Evolutionary conservation across 495 filamentous ascomycete species (phyloP).

Genomic region (Penicillium lividum): DNA sequence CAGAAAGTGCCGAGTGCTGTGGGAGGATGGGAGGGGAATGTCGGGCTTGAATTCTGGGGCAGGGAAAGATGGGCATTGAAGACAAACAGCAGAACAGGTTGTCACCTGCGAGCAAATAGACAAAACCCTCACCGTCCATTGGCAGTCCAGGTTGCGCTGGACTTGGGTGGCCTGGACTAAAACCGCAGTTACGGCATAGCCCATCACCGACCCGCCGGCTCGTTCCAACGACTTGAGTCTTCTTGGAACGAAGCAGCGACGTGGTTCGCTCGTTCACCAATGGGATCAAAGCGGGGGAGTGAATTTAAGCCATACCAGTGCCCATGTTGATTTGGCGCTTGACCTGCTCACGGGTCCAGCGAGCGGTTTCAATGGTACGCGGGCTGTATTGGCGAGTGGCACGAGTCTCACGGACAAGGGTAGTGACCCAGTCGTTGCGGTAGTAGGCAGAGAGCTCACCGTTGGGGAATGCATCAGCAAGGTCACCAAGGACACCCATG

Average conservation of each 20-base stretch:
- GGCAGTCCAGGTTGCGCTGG: conserved; percentile 10
- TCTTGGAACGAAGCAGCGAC: conserved; percentile 6
- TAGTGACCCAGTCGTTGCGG: conserved; percentile 85
- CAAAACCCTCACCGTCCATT: conserved; percentile 6
- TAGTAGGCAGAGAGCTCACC: conserved; percentile 83
- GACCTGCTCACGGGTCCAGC: conserved; percentile 96
- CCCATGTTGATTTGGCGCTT: conserved; percentile 75
- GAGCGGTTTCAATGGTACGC: conserved; percentile 89
- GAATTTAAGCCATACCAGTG: conserved; percentile 41
- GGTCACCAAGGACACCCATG: conserved; percentile 91
- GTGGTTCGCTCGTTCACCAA: conserved; percentile 6
- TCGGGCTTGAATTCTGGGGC: conserved; percentile 5
- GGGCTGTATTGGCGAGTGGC: conserved; percentile 77
- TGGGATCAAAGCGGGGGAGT: conserved; percentile 11
- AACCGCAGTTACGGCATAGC: not conserved
- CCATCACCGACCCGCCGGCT: not conserved
- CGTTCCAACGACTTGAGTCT: not conserved
- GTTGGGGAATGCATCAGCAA: conserved; percentile 89
- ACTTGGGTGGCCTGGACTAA: not conserved
- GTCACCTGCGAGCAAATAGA: not conserved
- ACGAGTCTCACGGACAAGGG: conserved; percentile 83
- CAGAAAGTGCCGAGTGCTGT: conserved; percentile 1
- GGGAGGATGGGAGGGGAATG: conserved; percentile 7
- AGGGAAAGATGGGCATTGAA: conserved; percentile 6
- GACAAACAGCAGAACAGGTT: not conserved